Evolutionary conservation across 2,329 filamentous ascomycete species (phyloP).

Genomic region (Elsinoe australis): DNA sequence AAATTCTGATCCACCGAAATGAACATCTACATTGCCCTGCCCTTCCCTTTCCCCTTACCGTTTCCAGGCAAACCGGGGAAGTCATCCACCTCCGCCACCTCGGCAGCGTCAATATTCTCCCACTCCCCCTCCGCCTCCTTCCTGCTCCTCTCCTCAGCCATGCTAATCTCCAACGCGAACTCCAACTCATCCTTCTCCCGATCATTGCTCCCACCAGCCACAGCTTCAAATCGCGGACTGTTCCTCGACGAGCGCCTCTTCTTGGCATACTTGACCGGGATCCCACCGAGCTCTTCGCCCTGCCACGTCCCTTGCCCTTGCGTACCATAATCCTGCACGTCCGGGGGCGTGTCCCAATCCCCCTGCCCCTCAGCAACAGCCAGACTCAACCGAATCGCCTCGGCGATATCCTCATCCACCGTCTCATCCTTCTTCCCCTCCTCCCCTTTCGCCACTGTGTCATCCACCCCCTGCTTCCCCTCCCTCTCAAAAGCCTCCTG

Average conservation of each 20-base stretch:
- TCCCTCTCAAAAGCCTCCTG: constrained; percentile 48
- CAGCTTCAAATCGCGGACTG: constrained; percentile 21
- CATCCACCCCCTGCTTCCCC: neutral
- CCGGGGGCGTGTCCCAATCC: neutral
- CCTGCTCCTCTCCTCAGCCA: constrained; percentile 50
- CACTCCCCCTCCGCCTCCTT: constrained; percentile 19
- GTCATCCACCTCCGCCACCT: constrained; percentile 17
- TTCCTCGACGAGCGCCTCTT: constrained; percentile 24
- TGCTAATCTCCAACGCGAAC: constrained; percentile 54
- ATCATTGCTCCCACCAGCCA: constrained; percentile 32
- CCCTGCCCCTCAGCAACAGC: constrained; percentile 18
- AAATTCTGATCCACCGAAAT: no score
- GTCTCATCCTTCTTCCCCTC: constrained; percentile 36
- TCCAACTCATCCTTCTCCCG: constrained; percentile 51
- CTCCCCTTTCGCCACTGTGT: neutral
- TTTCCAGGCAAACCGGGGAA: constrained; percentile 27
- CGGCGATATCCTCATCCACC: constrained; percentile 52
- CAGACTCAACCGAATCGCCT: constrained; percentile 52
- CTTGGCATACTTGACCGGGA: constrained; percentile 41
- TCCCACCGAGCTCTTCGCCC: constrained; percentile 30
- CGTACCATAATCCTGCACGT: neutral
- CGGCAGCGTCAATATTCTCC: constrained; percentile 14
- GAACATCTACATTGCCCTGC: no score
- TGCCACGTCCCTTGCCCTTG: constrained; percentile 6
- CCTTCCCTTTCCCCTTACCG: constrained; percentile 25